These are phyloP conservation scores for Cutaneotrichosporon cavernicola DNA, from an alignment of 1,284 basidiomycete species.

Conservation along the genomic window DNA sequence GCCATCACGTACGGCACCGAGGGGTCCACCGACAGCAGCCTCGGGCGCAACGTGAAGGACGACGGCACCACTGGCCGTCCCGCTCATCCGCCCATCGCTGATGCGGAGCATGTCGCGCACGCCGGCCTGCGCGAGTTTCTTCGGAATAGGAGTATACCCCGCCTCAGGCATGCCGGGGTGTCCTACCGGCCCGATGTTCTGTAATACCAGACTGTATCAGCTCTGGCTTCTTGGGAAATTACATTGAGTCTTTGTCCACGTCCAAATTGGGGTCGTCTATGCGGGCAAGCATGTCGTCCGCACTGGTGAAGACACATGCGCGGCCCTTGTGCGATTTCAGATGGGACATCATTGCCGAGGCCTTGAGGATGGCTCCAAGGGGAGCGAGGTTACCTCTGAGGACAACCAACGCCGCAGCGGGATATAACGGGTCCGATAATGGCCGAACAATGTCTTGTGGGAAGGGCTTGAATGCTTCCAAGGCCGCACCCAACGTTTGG, in stretches of 20 bases:
- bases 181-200: slow-evolving; percentile 48
- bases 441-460: slow-evolving; percentile 44
- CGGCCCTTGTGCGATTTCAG: slow-evolving; percentile 37
- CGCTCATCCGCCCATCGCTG: slow-evolving; percentile 50
- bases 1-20: slow-evolving; percentile 46
- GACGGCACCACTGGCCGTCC: slow-evolving; percentile 48
- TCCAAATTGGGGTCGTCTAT: slow-evolving; percentile 44
- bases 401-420: slow-evolving; percentile 38
- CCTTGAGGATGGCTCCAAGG: slow-evolving; percentile 43
- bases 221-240: neutral
- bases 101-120: slow-evolving; percentile 51
- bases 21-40: slow-evolving; percentile 47
- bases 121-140: slow-evolving; percentile 43
- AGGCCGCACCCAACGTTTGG: slow-evolving; percentile 45
- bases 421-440: slow-evolving; percentile 37
- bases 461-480: slow-evolving; percentile 31
- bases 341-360: slow-evolving; percentile 37
- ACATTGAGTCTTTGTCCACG: slow-evolving; percentile 37
- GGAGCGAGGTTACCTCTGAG: slow-evolving; percentile 50
- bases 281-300: slow-evolving; percentile 39
- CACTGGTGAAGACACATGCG: slow-evolving; percentile 42
- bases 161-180: slow-evolving; percentile 53
- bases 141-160: slow-evolving; percentile 49
- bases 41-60: slow-evolving; percentile 51
- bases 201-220: slow-evolving; percentile 38